Percentiles rank a stretch among this genome's conserved stretches.
Conservation (phyloP, 2,329 filamentous ascomycete genomes). For the Zymoseptoria passerinii region DNA sequence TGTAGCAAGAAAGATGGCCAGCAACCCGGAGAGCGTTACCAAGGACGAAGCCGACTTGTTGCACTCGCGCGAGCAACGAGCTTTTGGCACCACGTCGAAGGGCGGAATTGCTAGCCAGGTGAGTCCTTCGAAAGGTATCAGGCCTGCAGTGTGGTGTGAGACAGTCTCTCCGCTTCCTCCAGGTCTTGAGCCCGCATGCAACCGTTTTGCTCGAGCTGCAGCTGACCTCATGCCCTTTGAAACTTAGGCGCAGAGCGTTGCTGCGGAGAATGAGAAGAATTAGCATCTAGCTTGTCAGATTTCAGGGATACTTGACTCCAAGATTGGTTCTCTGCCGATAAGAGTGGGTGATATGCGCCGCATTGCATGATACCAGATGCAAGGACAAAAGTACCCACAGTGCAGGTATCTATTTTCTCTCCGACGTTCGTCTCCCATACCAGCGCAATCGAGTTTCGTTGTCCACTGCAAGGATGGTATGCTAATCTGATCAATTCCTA, state of each 20-base stretch:
- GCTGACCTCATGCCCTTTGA: too few relatives aligned
- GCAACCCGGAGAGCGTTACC: constrained; percentile 27
- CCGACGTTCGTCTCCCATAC: background rate
- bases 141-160: too few relatives aligned
- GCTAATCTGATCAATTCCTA: background rate
- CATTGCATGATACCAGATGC: background rate
- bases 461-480: background rate
- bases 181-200: too few relatives aligned
- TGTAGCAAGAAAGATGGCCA: constrained; percentile 28
- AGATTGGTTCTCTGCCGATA: background rate
- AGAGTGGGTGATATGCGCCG: background rate
- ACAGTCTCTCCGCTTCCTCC: too few relatives aligned
- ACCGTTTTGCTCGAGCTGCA: too few relatives aligned
- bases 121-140: too few relatives aligned
- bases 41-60: constrained; percentile 28
- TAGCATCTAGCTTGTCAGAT: background rate
- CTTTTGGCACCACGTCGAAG: constrained; percentile 27
- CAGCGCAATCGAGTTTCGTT: background rate
- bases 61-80: constrained; percentile 27
- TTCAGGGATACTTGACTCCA: background rate
- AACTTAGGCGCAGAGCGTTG: constrained; percentile 21
- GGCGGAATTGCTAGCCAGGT: constrained; percentile 27
- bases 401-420: background rate
- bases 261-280: constrained; percentile 24
- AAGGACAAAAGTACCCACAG: background rate